Evolutionary conservation across 768 basidiomycete species (phyloP).

Genomic region (Dentipellis fragilis): DNA sequence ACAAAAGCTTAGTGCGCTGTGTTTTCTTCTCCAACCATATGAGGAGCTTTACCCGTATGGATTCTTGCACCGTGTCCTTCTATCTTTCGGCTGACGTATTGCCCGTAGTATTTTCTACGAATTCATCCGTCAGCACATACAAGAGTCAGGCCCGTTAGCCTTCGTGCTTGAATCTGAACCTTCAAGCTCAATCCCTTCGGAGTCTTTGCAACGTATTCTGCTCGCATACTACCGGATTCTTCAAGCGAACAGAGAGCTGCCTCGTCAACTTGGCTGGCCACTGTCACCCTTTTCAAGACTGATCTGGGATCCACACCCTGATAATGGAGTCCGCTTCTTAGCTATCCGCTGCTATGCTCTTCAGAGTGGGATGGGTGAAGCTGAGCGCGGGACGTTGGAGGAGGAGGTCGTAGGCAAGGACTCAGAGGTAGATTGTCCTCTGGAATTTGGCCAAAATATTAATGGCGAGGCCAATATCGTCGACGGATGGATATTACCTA

Average conservation of each 20-base stretch:
- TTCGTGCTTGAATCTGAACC: conserved; percentile 24
- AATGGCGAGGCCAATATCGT: conserved; percentile 35
- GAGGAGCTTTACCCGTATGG: conserved; percentile 67
- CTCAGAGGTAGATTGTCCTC: conserved; percentile 48
- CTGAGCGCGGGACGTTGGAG: conserved; percentile 60
- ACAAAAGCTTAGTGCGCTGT: conserved; percentile 49
- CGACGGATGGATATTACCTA: conserved; percentile 80
- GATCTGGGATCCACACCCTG: conserved; percentile 42
- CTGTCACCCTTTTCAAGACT: conserved; percentile 31
- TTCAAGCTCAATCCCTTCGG: conserved; percentile 24
- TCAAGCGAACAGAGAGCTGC: conserved; percentile 60
- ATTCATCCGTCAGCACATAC: conserved; percentile 33
- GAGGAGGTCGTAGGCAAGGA: conserved; percentile 47
- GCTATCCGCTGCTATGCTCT: conserved; percentile 72
- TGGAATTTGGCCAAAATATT: conserved; percentile 43
- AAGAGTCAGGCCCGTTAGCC: conserved; percentile 45
- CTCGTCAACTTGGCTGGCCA: conserved; percentile 53
- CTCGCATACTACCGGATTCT: conserved; percentile 78
- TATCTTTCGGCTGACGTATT: conserved; percentile 7
- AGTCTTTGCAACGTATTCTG: conserved; percentile 57
- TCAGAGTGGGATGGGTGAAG: conserved; percentile 72
- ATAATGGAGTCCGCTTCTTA: conserved; percentile 55
- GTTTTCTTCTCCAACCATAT: conserved; percentile 54
- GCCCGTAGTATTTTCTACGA: conserved; percentile 42
- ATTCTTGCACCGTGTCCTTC: conserved; percentile 4